Conservation (phyloP, 768 basidiomycete genomes). For the Tephrocybe sp. region DNA sequence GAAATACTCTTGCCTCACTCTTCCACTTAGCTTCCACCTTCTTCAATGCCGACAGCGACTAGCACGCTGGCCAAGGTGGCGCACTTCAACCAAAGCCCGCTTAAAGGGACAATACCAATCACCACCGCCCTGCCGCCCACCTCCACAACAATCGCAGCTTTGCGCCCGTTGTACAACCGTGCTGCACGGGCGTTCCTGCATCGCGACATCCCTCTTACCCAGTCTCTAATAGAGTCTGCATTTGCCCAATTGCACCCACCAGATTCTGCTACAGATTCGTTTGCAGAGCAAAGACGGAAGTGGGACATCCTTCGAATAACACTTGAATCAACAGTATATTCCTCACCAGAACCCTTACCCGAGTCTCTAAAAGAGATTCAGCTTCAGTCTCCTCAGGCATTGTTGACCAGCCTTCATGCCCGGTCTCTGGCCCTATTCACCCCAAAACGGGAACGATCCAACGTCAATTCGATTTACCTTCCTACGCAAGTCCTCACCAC, state of each 20-base stretch:
- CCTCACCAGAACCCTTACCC: constrained; percentile 55
- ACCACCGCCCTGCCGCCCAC: constrained; percentile 14
- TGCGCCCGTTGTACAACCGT: constrained; percentile 73
- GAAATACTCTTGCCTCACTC: background rate
- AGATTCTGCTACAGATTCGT: constrained; percentile 31
- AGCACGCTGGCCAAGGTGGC: constrained; percentile 34
- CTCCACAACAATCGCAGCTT: constrained; percentile 42
- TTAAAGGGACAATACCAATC: constrained; percentile 31
- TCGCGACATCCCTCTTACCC: constrained; percentile 66
- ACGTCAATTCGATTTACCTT: constrained; percentile 51
- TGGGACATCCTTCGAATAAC: constrained; percentile 90
- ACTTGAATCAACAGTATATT: constrained; percentile 72
- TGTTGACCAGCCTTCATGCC: constrained; percentile 54
- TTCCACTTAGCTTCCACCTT: background rate
- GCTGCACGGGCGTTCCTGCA: constrained; percentile 80
- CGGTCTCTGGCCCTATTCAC: constrained; percentile 73
- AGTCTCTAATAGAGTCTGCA: constrained; percentile 66
- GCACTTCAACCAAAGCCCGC: constrained; percentile 27
- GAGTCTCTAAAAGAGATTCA: constrained; percentile 51
- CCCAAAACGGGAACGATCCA: constrained; percentile 42
- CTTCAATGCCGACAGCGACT: constrained; percentile 53
- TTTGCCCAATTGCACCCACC: constrained; percentile 59
- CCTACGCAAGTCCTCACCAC: constrained; percentile 72
- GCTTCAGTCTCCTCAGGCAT: constrained; percentile 55
- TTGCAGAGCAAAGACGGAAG: constrained; percentile 63